Evolutionary conservation across 2,329 filamentous ascomycete genomes (phyloP).

Genomic region (Sporothrix pallida): DNA sequence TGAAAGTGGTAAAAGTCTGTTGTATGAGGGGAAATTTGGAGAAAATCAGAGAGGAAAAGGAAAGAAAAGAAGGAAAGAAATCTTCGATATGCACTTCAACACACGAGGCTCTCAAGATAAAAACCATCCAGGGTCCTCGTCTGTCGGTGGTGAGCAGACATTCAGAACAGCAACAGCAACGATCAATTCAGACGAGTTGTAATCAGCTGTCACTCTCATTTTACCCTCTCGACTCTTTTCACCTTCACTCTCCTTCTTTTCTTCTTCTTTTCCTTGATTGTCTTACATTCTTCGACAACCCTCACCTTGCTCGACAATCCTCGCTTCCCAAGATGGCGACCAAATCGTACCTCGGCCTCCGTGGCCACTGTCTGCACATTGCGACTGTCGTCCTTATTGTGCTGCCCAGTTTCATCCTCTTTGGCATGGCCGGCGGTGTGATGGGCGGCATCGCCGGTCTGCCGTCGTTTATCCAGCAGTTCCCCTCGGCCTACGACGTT

Average conservation of each 20-base stretch:
- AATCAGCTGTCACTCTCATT: background rate
- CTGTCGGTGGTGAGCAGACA: background rate
- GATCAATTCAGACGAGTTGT: background rate
- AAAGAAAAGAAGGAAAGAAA: background rate
- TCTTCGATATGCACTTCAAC: background rate
- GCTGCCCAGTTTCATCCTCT: constrained; percentile 15
- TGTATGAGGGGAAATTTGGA: background rate
- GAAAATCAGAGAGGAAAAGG: background rate
- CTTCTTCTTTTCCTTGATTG: background rate
- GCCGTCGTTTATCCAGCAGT: constrained; percentile 20
- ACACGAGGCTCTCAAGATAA: background rate
- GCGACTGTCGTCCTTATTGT: constrained; percentile 10
- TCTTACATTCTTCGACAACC: background rate
- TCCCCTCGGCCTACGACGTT: constrained; percentile 6
- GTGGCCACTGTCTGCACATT: constrained; percentile 10
- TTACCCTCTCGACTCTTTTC: background rate
- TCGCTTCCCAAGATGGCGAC: background rate
- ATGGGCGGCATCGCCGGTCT: constrained; percentile 20
- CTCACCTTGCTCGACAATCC: background rate
- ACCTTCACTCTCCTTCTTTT: background rate
- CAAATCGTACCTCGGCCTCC: background rate
- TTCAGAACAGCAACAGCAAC: background rate
- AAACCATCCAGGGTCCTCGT: background rate
- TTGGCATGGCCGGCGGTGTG: constrained; percentile 13
- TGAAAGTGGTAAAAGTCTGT: background rate